These are phyloP conservation scores for Ascochyta lentis DNA, from an alignment of 2,329 filamentous ascomycete species.

Conservation along the genomic window DNA sequence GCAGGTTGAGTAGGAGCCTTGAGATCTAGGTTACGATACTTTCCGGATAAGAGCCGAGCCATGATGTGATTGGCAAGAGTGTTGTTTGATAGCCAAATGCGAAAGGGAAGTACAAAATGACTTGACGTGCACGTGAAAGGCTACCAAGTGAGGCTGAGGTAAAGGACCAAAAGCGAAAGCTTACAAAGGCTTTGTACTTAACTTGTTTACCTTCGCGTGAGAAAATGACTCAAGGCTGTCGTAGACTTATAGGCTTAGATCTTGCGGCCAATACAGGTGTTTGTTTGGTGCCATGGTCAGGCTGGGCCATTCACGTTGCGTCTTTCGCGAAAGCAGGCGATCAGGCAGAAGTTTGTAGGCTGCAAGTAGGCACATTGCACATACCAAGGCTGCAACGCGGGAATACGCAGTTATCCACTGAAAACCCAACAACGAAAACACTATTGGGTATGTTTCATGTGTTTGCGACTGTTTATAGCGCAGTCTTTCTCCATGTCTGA, in stretches of 20 bases:
- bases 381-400: conserved; percentile 5
- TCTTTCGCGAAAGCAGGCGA: neutral
- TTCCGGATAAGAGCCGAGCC: neutral
- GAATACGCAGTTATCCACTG: neutral
- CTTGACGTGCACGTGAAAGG: neutral
- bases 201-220: neutral
- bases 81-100: too few species aligned
- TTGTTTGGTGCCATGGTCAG: neutral
- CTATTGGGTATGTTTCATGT: neutral
- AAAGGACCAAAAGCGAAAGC: neutral
- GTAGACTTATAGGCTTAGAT: too few species aligned
- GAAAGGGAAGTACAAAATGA: neutral
- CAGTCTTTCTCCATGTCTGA: neutral
- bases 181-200: neutral
- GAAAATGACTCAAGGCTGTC: neutral
- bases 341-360: conserved; percentile 18
- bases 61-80: neutral
- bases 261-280: too few species aligned
- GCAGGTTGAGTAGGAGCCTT: neutral
- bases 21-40: neutral
- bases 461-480: neutral
- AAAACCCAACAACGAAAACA: neutral
- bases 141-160: neutral
- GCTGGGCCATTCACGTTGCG: neutral
- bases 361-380: neutral